phyloP scores from a whole-genome alignment of 495 filamentous ascomycete species.

The Trichocladium uniseriatum region DNA sequence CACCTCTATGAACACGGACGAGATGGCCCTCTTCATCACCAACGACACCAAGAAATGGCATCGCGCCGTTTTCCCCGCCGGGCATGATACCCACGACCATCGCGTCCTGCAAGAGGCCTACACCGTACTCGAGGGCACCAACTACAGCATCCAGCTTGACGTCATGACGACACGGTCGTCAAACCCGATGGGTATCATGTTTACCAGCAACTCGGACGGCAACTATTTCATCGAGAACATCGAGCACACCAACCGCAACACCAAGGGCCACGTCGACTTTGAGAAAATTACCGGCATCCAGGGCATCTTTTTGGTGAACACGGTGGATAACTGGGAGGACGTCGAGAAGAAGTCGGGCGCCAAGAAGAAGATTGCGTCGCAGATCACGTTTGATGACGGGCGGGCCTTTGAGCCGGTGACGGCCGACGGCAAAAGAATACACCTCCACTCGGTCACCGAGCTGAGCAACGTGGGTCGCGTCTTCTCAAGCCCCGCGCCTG shows the following conservation, averaged over 20 bases:
- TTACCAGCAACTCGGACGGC: conserved; percentile 92
- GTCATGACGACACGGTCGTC: conserved; percentile 58
- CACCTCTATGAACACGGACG: conserved; percentile 66
- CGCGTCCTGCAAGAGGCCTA: conserved; percentile 78
- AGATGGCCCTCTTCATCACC: conserved; percentile 77
- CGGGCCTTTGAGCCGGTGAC: conserved; percentile 54
- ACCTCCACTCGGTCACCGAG: conserved; percentile 85
- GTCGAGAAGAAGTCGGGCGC: conserved; percentile 45
- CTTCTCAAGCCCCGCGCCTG: conserved; percentile 88
- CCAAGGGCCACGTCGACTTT: conserved; percentile 70
- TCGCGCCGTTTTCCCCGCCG: conserved; percentile 67
- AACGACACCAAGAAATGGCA: conserved; percentile 80
- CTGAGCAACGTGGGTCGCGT: conserved; percentile 71
- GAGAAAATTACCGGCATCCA: conserved; percentile 85
- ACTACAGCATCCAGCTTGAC: conserved; percentile 95
- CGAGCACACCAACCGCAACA: conserved; percentile 78
- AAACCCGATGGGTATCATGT: conserved; percentile 71
- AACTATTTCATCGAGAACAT: conserved; percentile 89
- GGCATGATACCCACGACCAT: conserved; percentile 44
- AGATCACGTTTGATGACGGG: conserved; percentile 92
- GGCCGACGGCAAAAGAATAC: conserved; percentile 53
- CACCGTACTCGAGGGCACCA: conserved; percentile 86
- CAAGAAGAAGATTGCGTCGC: conserved; percentile 58
- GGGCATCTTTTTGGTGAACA: conserved; percentile 83
- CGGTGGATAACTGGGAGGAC: conserved; percentile 76